A percentile compares a stretch with the other conserved stretches of the same genome.
Evolutionary conservation across 2,329 filamentous ascomycete species (phyloP).

Genomic region (Leptographium procerum): DNA sequence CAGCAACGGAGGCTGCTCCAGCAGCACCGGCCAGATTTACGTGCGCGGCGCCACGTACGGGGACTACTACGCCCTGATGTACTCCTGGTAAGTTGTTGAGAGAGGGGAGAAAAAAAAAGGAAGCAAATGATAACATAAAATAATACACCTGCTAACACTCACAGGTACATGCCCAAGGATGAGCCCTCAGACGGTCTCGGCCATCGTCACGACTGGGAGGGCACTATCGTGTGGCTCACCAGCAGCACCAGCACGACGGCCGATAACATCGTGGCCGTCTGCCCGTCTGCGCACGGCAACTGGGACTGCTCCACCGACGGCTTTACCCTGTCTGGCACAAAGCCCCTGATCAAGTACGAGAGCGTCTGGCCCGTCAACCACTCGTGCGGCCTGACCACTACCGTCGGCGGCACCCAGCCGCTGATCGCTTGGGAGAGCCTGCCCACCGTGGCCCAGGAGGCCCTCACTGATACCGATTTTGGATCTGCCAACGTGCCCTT

Average conservation of each 20-base stretch:
- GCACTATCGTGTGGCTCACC: constrained; percentile 21
- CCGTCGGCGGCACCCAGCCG: constrained; percentile 24
- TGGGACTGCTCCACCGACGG: constrained; percentile 18
- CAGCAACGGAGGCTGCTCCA: constrained; percentile 20
- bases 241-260: constrained; percentile 16
- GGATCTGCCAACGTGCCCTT: constrained; percentile 30
- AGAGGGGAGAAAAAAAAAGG: no score
- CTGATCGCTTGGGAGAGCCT: constrained; percentile 33
- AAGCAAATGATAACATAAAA: background rate
- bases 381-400: constrained; percentile 5
- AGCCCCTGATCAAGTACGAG: constrained; percentile 22
- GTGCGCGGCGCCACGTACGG: constrained; percentile 19
- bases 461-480: constrained; percentile 27
- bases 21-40: constrained; percentile 26
- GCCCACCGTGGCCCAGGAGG: constrained; percentile 20
- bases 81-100: constrained; percentile 20
- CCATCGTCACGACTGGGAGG: constrained; percentile 31
- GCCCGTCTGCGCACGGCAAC: constrained; percentile 23
- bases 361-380: constrained; percentile 23
- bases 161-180: constrained; percentile 32
- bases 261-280: constrained; percentile 23
- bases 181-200: constrained; percentile 21
- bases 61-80: constrained; percentile 26
- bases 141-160: background rate
- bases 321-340: constrained; percentile 12